Evolutionary conservation across 2,329 filamentous ascomycete species (phyloP).

Genomic region (Tetracladium maxilliforme): DNA sequence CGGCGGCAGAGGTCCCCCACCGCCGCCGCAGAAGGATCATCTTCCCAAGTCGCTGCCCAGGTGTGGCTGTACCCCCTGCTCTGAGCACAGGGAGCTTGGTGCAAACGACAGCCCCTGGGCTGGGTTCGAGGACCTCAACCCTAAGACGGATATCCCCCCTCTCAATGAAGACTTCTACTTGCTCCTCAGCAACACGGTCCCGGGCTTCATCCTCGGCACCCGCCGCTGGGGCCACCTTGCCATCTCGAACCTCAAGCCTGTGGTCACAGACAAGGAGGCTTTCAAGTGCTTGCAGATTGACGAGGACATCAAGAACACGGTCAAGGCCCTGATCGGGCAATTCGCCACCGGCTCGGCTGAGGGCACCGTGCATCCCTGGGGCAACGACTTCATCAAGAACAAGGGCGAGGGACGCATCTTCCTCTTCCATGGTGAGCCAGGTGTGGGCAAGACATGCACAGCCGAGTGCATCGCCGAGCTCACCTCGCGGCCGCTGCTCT

Average conservation of each 20-base stretch:
- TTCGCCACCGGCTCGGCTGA: not conserved
- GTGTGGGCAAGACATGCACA: conserved; percentile 10
- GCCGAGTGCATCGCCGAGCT: conserved; percentile 18
- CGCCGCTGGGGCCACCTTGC: conserved; percentile 28
- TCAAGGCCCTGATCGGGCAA: conserved; percentile 1
- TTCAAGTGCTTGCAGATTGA: conserved; percentile 35
- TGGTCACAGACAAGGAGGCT: conserved; percentile 28
- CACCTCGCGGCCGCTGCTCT: conserved; percentile 15
- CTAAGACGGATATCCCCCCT: conserved; percentile 19
- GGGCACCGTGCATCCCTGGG: conserved; percentile 1
- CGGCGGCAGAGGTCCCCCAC: too few relatives aligned
- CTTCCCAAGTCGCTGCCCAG: conserved; percentile 23
- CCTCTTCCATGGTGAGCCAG: conserved; percentile 6
- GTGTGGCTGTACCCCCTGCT: conserved; percentile 26
- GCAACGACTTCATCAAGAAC: conserved; percentile 5
- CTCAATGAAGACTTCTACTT: conserved; percentile 26
- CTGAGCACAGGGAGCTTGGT: conserved; percentile 6
- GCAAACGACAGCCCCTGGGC: conserved; percentile 18
- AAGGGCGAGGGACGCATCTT: conserved; percentile 7
- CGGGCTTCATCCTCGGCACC: conserved; percentile 28
- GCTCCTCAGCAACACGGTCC: conserved; percentile 25
- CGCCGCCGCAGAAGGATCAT: too few relatives aligned
- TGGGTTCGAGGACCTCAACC: conserved; percentile 24
- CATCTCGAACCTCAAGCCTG: conserved; percentile 20
- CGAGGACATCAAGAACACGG: conserved; percentile 13